Percentiles rank a stretch among this genome's conserved stretches.
These are phyloP conservation scores for Ceratocystis albifundus DNA, from an alignment of 2,329 filamentous ascomycete genomes.

Conservation along the genomic window DNA sequence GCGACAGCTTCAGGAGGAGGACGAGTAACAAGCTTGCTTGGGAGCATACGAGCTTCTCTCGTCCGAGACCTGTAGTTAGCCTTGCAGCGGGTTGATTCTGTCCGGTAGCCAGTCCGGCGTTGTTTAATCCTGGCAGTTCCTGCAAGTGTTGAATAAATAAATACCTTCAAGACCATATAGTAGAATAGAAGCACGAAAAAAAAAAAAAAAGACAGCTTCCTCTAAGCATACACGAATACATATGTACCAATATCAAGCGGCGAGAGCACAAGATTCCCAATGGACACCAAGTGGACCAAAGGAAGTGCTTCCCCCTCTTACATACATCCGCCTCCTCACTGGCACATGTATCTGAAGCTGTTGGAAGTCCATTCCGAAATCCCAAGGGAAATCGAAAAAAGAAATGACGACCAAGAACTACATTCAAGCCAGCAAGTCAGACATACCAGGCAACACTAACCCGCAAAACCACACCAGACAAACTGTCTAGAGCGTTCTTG, in stretches of 20 bases:
- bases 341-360: background rate
- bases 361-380: background rate
- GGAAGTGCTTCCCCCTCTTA: background rate
- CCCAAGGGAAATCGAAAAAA: background rate
- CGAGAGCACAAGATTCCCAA: background rate
- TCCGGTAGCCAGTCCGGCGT: too few species aligned
- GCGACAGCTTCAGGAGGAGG: too few species aligned
- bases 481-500: background rate
- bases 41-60: too few species aligned
- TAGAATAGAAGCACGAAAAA: background rate
- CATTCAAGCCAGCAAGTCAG: background rate
- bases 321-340: background rate
- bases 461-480: background rate
- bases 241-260: constrained; percentile 1
- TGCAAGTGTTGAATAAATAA: too few species aligned
- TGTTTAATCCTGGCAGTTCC: too few species aligned
- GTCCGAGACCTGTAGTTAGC: too few species aligned
- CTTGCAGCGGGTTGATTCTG: too few species aligned
- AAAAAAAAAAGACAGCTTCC: too few species aligned
- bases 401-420: background rate
- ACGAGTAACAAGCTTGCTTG: too few species aligned
- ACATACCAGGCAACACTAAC: background rate
- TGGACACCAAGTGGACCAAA: background rate
- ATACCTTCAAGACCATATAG: too few species aligned
- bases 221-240: background rate